Conservation (phyloP, 1,284 basidiomycete species). For the Microbotryomycetes sp. region DNA sequence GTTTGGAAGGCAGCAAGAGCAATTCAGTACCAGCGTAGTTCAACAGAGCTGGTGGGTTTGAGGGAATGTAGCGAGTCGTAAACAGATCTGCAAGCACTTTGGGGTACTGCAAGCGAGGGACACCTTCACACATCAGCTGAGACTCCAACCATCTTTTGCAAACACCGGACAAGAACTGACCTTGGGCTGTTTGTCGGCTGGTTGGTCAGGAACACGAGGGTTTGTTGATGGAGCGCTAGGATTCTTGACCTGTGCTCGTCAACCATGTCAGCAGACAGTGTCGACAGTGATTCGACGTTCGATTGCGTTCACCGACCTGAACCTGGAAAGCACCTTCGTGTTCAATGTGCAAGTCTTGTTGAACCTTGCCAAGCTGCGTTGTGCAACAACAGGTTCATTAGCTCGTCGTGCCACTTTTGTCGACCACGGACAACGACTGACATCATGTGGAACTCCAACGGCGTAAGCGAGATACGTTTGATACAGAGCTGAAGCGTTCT, state of each 20-base stretch:
- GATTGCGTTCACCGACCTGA: slow-evolving; percentile 12
- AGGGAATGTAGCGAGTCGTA: slow-evolving; percentile 50
- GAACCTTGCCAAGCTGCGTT: slow-evolving; percentile 44
- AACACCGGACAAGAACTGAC: neutral
- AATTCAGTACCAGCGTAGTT: slow-evolving; percentile 56
- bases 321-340: slow-evolving; percentile 13
- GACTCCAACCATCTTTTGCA: too few species aligned
- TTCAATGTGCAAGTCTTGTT: slow-evolving; percentile 19
- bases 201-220: slow-evolving; percentile 19
- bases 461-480: slow-evolving; percentile 56
- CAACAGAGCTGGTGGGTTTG: slow-evolving; percentile 53
- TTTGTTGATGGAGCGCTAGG: slow-evolving; percentile 48
- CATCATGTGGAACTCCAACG: slow-evolving; percentile 51
- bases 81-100: slow-evolving; percentile 28
- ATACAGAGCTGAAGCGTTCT: slow-evolving; percentile 24
- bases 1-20: slow-evolving; percentile 53
- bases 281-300: neutral
- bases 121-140: too few species aligned
- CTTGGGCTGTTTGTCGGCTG: slow-evolving; percentile 18
- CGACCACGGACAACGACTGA: slow-evolving; percentile 9
- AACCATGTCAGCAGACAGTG: neutral
- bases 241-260: slow-evolving; percentile 48
- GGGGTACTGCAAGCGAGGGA: slow-evolving; percentile 30
- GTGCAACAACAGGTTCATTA: slow-evolving; percentile 49
- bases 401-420: neutral